phyloP scores from a whole-genome alignment of 805 yeast genomes.

The Wickerhamiella galacta region DNA sequence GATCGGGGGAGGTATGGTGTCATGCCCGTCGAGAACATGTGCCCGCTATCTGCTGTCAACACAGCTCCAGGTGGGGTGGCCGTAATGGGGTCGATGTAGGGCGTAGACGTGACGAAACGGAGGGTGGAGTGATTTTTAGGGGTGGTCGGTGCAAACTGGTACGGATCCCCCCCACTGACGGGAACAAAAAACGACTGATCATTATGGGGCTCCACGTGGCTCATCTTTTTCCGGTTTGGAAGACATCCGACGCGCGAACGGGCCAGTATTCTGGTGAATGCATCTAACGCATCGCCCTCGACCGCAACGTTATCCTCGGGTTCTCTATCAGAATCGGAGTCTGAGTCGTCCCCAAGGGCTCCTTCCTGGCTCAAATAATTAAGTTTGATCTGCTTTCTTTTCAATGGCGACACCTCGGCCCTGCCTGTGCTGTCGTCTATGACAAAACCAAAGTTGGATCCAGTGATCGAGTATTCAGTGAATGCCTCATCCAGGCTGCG shows the following conservation, averaged over 20 bases:
- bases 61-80: constrained; percentile 16
- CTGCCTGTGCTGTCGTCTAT: constrained; percentile 3
- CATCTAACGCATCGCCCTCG: constrained; percentile 13
- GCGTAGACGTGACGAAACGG: constrained; percentile 4
- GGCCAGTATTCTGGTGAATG: constrained; percentile 14
- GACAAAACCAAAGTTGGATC: constrained; percentile 4
- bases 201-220: too few relatives aligned
- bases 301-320: not conserved
- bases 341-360: constrained; percentile 3
- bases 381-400: not conserved
- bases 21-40: constrained; percentile 14
- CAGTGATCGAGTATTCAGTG: constrained; percentile 6
- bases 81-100: constrained; percentile 4
- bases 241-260: constrained; percentile 7
- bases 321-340: constrained; percentile 7
- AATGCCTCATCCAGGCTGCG: not conserved
- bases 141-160: not conserved
- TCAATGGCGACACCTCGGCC: constrained; percentile 3
- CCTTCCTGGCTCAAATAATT: constrained; percentile 1
- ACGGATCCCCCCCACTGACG: not conserved
- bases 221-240: not conserved
- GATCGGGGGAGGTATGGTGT: constrained; percentile 15
- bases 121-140: not conserved
- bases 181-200: not conserved
- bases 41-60: constrained; percentile 10